Evolutionary conservation across 495 filamentous ascomycete genomes (phyloP).

Genomic region (Xylaria flabelliformis): DNA sequence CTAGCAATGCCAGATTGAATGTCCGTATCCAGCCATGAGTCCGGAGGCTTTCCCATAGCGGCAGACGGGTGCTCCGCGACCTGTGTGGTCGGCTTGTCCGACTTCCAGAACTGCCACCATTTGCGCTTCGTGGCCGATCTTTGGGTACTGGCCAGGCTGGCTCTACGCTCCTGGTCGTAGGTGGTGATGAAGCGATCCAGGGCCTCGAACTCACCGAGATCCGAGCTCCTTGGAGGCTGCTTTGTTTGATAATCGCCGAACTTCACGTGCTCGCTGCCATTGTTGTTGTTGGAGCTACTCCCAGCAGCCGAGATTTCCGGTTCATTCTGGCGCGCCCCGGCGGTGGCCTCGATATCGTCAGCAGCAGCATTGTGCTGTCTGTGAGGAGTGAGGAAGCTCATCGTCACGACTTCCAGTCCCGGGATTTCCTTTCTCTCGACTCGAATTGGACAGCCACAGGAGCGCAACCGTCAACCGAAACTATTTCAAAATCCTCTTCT

Average conservation of each 20-base stretch:
- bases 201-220: constrained; percentile 48
- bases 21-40: constrained; percentile 78
- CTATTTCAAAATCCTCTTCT: neutral
- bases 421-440: neutral
- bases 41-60: constrained; percentile 60
- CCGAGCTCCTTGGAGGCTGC: constrained; percentile 31
- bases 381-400: constrained; percentile 21
- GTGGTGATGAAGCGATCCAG: constrained; percentile 73
- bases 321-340: constrained; percentile 15
- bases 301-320: neutral
- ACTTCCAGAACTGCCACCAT: constrained; percentile 64
- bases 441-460: neutral
- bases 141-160: constrained; percentile 60
- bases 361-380: constrained; percentile 14
- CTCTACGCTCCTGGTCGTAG: constrained; percentile 62
- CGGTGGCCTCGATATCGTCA: constrained; percentile 24
- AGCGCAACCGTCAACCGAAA: too few species aligned
- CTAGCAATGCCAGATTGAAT: constrained; percentile 66
- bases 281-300: neutral
- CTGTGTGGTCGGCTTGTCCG: constrained; percentile 44
- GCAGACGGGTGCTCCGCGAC: constrained; percentile 30
- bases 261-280: constrained; percentile 32
- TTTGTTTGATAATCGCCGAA: constrained; percentile 36
- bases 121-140: constrained; percentile 49
- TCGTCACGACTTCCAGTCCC: neutral